Percentiles rank a stretch among this genome's conserved stretches.
phyloP scores from a whole-genome alignment of 345 rosid species.

The Nasturtium officinale region DNA sequence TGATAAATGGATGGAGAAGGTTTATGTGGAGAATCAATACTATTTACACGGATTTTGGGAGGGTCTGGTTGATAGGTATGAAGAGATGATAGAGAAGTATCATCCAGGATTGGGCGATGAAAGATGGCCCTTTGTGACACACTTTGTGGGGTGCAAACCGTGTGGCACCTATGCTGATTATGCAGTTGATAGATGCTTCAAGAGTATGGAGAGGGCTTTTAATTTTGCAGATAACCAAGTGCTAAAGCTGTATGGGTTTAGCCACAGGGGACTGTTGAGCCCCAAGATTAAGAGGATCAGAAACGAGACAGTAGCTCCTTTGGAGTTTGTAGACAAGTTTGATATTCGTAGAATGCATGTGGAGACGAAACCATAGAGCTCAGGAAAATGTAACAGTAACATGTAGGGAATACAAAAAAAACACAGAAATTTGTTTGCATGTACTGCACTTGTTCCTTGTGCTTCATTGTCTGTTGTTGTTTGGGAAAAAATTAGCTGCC shows the following conservation, averaged over 20 bases:
- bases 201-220: constrained; percentile 95
- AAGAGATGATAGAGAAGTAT: constrained; percentile 92
- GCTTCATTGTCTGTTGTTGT: constrained; percentile 7
- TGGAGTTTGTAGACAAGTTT: constrained; percentile 72
- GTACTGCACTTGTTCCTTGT: constrained; percentile 5
- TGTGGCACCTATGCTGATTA: constrained; percentile 94
- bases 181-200: constrained; percentile 80
- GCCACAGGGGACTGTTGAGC: constrained; percentile 86
- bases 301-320: constrained; percentile 71
- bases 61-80: constrained; percentile 84
- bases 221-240: constrained; percentile 97
- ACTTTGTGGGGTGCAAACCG: constrained; percentile 96
- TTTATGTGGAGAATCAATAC: constrained; percentile 83
- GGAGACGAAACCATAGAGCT: constrained; percentile 48
- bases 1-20: constrained; percentile 83
- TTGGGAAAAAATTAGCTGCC: not conserved
- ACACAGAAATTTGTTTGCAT: not conserved
- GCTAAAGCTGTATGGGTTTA: constrained; percentile 77
- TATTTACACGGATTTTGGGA: constrained; percentile 93
- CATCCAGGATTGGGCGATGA: constrained; percentile 95
- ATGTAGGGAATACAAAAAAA: constrained; percentile 6
- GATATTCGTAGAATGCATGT: constrained; percentile 59
- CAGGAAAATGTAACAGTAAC: constrained; percentile 1
- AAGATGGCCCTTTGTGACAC: constrained; percentile 98
- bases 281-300: constrained; percentile 84